Percentiles rank a stretch among this genome's conserved stretches.
Evolutionary conservation across 169 alveolate genomes (phyloP).

Genomic region (Plasmodium inui): DNA sequence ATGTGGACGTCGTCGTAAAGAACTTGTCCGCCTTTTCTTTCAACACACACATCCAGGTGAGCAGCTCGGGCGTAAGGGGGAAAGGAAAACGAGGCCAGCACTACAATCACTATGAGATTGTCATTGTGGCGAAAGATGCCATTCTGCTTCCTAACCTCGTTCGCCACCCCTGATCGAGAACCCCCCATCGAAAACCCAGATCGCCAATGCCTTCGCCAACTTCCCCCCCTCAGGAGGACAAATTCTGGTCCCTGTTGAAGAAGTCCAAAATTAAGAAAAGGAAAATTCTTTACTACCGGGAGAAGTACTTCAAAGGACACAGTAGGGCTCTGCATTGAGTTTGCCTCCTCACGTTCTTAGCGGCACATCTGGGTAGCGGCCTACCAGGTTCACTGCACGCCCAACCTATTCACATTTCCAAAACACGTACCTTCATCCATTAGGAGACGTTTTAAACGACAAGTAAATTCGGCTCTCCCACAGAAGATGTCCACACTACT

Average conservation of each 20-base stretch:
- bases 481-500: not conserved
- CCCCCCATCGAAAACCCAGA: not conserved
- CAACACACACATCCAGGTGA: conserved; percentile 47
- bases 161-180: no score
- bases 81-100: not conserved
- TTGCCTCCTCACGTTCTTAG: not conserved
- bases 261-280: conserved; percentile 51
- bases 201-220: not conserved
- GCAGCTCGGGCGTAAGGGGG: not conserved
- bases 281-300: conserved; percentile 46
- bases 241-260: conserved; percentile 52
- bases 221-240: conserved; percentile 39
- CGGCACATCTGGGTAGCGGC: not conserved
- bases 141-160: not conserved
- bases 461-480: not conserved
- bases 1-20: conserved; percentile 51
- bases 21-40: conserved; percentile 52
- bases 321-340: conserved; percentile 2
- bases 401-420: not conserved
- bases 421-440: not conserved
- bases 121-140: not conserved
- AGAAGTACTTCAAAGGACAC: conserved; percentile 36
- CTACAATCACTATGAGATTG: not conserved
- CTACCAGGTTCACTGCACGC: not conserved
- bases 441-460: conserved; percentile 11